Conservation (phyloP, 352 stramenopile genomes). For the Pilasporangium apinafurcum region DNA sequence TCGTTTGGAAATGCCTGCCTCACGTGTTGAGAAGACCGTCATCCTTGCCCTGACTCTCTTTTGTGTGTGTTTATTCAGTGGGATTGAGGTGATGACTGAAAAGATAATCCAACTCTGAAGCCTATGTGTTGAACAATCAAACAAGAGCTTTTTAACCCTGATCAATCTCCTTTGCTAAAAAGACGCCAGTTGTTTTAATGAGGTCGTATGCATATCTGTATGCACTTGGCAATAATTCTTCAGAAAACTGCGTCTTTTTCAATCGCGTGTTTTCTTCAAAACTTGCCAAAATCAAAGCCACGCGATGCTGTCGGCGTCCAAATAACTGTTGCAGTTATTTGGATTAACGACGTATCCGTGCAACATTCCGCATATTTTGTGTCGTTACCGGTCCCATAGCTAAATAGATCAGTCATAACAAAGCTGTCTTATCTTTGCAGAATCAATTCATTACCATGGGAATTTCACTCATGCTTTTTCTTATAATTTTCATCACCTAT, state of each 20-base stretch:
- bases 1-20: conserved; percentile 14
- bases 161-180: conserved; percentile 29
- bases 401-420: too few species aligned
- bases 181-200: conserved; percentile 5
- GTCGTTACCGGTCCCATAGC: too few species aligned
- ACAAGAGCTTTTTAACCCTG: conserved; percentile 85
- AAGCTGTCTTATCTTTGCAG: too few species aligned
- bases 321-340: conserved; percentile 8
- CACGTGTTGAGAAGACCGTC: conserved; percentile 59
- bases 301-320: conserved; percentile 5
- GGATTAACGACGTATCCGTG: conserved; percentile 13
- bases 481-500: too few species aligned
- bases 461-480: not conserved
- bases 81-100: conserved; percentile 60
- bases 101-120: conserved; percentile 86
- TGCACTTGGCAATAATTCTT: conserved; percentile 25
- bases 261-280: conserved; percentile 25
- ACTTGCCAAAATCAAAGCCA: conserved; percentile 18
- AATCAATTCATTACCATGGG: too few species aligned
- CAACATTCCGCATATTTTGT: too few species aligned
- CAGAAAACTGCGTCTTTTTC: conserved; percentile 16
- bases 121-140: conserved; percentile 65
- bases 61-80: not conserved
- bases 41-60: conserved; percentile 77
- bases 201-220: conserved; percentile 4